Percentiles rank a stretch among this genome's conserved stretches.
phyloP scores from a whole-genome alignment of 306 rosid genomes.

The Cicer cuneatum region DNA sequence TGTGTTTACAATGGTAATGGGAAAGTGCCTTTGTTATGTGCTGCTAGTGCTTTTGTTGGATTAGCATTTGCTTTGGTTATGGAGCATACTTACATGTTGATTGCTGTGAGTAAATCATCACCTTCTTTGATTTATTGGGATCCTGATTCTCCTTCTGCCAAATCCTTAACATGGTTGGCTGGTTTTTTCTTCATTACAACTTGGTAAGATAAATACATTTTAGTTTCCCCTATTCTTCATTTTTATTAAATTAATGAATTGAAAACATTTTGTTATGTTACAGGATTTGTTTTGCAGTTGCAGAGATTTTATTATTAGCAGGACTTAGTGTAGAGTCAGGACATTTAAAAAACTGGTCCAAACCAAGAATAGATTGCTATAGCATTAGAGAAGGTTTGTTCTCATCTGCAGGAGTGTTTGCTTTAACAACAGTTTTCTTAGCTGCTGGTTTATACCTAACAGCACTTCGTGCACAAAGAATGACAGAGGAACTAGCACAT shows the following conservation, averaged over 20 bases:
- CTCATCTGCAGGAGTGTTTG: slow-evolving; percentile 77
- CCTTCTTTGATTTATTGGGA: slow-evolving; percentile 63
- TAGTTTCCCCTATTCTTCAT: neutral
- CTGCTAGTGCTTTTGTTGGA: slow-evolving; percentile 76
- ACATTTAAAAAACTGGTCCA: slow-evolving; percentile 74
- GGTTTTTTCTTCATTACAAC: slow-evolving; percentile 79
- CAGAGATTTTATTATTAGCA: slow-evolving; percentile 76
- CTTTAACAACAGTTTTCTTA: slow-evolving; percentile 71
- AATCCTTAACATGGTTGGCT: slow-evolving; percentile 68
- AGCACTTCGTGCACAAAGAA: slow-evolving; percentile 67
- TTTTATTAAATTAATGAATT: no score
- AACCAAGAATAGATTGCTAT: slow-evolving; percentile 65
- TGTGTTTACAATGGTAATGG: slow-evolving; percentile 84
- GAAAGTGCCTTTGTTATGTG: slow-evolving; percentile 73
- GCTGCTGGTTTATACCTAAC: slow-evolving; percentile 77
- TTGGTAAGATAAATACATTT: slow-evolving; percentile 58
- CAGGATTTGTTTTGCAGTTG: slow-evolving; percentile 88
- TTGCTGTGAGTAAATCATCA: slow-evolving; percentile 75
- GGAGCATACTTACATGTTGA: slow-evolving; percentile 70
- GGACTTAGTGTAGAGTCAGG: slow-evolving; percentile 88
- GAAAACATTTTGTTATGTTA: neutral
- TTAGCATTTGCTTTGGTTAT: slow-evolving; percentile 69
- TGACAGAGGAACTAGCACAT: slow-evolving; percentile 54
- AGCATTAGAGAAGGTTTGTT: slow-evolving; percentile 68
- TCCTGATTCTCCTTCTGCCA: slow-evolving; percentile 63